Evolutionary conservation across 805 yeast genomes (phyloP), one percentile per base, ranked within the genome.

Genomic region (Brettanomyces bruxellensis): DNA sequence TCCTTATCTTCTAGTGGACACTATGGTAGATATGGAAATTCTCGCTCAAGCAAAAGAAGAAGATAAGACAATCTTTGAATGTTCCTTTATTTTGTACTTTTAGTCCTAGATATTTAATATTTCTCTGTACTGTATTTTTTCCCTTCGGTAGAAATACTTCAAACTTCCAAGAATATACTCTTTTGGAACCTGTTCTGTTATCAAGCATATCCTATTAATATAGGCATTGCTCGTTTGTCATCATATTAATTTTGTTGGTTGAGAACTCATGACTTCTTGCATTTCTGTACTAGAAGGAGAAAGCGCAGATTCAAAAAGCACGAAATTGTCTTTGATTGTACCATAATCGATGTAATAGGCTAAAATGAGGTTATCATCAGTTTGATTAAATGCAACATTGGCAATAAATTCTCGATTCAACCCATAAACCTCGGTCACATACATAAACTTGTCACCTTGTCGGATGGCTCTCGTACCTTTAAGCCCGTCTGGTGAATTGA

Each of bases 1-100:
- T 66, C 73, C 8, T 43, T 46, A 24, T 44, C 41, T 9, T 42
- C 45, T 18, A 35, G 40, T 25, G 49, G 44, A 14, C 48, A 52
- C 37, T 32, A 22, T 28, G 24, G 34, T 9, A 34, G 45, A 18
- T 43, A 43, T 36, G 25, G 40, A 24, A 11, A 36, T 24, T 24
- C 36, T 34, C 43, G 42, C 38, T 54, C 55, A 47, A 52, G 61
- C 49, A 45, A 41, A 25, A 42, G 35, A 45, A 24, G 13, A 8
- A 11, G 38, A 11, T 18, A 11, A 3, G 3, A 2, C 3, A 30
- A 40, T 11, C 14, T 8, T 39, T 12, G 3, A 39, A 22, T 18
- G 28, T 9, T 32, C 13, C 11, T 11, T 11, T 12, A 9, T 18
- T 8, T 39, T 39, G 41, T 39, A 39, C 24, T 23, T 14, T 11